Evolutionary conservation across 1,284 basidiomycete genomes (phyloP).

Genomic region (Tilletia indica): DNA sequence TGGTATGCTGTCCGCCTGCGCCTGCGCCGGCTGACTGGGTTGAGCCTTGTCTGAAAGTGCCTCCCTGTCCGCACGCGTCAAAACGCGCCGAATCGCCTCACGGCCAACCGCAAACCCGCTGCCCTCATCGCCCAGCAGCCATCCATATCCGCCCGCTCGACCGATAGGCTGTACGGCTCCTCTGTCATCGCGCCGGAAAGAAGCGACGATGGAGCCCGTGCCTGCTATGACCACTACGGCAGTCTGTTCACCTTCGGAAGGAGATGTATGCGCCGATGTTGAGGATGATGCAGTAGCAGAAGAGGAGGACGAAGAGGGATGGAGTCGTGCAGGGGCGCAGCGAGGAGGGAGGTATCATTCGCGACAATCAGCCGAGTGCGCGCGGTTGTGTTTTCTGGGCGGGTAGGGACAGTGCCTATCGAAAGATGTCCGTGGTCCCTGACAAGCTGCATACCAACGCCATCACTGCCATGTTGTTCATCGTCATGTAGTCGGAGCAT

Average conservation of each 20-base stretch:
- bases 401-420: too few relatives aligned
- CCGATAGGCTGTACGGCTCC: constrained; percentile 21
- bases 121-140: constrained; percentile 43
- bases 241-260: constrained; percentile 15
- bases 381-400: constrained; percentile 1
- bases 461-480: background rate
- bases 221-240: constrained; percentile 41
- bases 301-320: background rate
- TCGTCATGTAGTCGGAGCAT: constrained; percentile 4
- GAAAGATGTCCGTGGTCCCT: too few relatives aligned
- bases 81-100: constrained; percentile 30
- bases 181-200: constrained; percentile 20
- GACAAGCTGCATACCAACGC: background rate
- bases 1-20: too few relatives aligned
- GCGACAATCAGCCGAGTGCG: constrained; percentile 29
- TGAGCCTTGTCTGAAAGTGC: background rate
- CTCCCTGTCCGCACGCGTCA: constrained; percentile 30
- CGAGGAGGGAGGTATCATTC: constrained; percentile 38
- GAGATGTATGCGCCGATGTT: background rate
- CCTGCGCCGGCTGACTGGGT: background rate
- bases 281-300: background rate
- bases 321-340: constrained; percentile 28
- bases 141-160: constrained; percentile 38
- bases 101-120: constrained; percentile 36
- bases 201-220: constrained; percentile 42